Percentiles rank a stretch among this genome's conserved stretches.
Evolutionary conservation across 306 rosid species (phyloP).

Genomic region (Vachellia pachyceras): DNA sequence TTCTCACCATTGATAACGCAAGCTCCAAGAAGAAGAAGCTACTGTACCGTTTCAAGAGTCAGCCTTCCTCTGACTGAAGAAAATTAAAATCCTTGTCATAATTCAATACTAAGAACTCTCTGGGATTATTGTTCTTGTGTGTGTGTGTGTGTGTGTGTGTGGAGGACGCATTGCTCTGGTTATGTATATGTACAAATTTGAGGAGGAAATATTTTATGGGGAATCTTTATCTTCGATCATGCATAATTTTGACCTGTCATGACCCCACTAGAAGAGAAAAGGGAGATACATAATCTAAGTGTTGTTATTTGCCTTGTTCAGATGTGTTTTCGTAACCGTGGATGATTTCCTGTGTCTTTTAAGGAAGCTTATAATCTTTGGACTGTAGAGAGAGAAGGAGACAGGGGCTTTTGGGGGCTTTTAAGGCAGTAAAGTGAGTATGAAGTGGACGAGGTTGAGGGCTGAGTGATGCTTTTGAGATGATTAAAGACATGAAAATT

Average conservation of each 20-base stretch:
- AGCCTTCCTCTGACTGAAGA: slow-evolving; percentile 45
- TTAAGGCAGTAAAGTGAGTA: too few species aligned
- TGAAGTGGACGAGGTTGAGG: slow-evolving; percentile 21
- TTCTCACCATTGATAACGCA: slow-evolving; percentile 64
- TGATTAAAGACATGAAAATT: not conserved
- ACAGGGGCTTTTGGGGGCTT: too few species aligned
- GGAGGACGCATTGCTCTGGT: slow-evolving; percentile 38
- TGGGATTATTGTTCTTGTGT: slow-evolving; percentile 31
- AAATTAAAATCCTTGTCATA: not conserved
- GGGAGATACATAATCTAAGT: not conserved
- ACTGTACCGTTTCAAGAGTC: slow-evolving; percentile 75
- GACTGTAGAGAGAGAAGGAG: not conserved
- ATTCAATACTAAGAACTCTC: not conserved
- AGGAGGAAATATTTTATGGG: slow-evolving; percentile 41
- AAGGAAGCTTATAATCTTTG: too few species aligned
- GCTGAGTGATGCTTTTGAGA: not conserved
- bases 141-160: not conserved
- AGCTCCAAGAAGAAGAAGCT: slow-evolving; percentile 82
- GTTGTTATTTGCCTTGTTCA: too few species aligned
- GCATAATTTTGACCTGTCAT: slow-evolving; percentile 34
- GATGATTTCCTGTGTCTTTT: too few species aligned
- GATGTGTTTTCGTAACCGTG: too few species aligned
- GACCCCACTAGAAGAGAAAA: slow-evolving; percentile 27
- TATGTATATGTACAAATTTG: slow-evolving; percentile 21
- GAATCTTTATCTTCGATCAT: slow-evolving; percentile 1